Evolutionary conservation across 2,329 filamentous ascomycete genomes (phyloP).

Genomic region (Phyllosticta capitalensis): DNA sequence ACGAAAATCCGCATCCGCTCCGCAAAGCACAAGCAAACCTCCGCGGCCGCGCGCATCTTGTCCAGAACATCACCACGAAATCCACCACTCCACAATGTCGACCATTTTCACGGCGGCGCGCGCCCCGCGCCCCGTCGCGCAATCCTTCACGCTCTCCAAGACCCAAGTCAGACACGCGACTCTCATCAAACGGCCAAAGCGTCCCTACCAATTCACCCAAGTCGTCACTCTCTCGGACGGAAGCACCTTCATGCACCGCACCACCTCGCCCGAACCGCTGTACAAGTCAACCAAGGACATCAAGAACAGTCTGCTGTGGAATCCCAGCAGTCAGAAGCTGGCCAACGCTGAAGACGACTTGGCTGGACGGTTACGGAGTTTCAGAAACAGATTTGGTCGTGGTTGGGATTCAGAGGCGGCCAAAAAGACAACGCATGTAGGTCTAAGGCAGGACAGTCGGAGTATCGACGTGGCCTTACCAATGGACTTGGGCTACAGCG

Average conservation of each 20-base stretch:
- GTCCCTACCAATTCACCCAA: slow-evolving; percentile 96
- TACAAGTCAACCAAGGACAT: slow-evolving; percentile 68
- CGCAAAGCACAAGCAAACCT: not conserved
- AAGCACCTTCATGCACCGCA: slow-evolving; percentile 69
- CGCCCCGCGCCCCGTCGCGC: slow-evolving; percentile 23
- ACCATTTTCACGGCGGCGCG: slow-evolving; percentile 18
- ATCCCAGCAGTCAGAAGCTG: slow-evolving; percentile 71
- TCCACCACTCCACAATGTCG: slow-evolving; percentile 18
- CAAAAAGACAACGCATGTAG: slow-evolving; percentile 15
- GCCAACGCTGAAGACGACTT: slow-evolving; percentile 90
- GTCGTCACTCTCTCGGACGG: slow-evolving; percentile 88
- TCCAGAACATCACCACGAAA: slow-evolving; percentile 7
- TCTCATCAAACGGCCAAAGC: slow-evolving; percentile 75
- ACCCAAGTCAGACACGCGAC: slow-evolving; percentile 68
- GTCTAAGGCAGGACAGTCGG: not conserved
- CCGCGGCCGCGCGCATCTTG: not conserved
- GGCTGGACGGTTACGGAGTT: slow-evolving; percentile 78
- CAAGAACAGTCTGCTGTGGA: slow-evolving; percentile 84
- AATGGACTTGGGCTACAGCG: not conserved
- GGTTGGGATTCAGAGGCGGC: slow-evolving; percentile 59
- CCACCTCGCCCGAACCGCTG: slow-evolving; percentile 58
- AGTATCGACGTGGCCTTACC: not conserved
- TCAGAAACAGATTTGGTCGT: slow-evolving; percentile 73
- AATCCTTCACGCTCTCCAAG: slow-evolving; percentile 13
- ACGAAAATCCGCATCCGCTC: slow-evolving; percentile 11